Conservation (phyloP, 129 eudicot species). For the Flaveria sonorensis region DNA sequence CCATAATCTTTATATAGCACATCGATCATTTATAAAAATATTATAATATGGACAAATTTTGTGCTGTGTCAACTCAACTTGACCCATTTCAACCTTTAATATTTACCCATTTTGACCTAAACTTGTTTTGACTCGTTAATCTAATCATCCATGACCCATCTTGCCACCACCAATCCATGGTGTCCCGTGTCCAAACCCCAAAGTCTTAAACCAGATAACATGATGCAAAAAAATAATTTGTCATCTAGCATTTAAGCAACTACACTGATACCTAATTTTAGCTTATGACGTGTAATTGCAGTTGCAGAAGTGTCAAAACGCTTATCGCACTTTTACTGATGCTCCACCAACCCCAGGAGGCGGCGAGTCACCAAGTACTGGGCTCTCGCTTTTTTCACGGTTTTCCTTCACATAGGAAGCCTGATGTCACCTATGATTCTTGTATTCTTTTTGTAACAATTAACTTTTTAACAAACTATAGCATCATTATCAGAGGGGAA, state of each 20-base stretch:
- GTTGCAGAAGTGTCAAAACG: slow-evolving; percentile 93
- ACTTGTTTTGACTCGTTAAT: neutral
- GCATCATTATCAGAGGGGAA: slow-evolving; percentile 25
- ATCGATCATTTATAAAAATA: neutral
- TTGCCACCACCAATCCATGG: neutral
- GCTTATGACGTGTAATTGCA: slow-evolving; percentile 33
- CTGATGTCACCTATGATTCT: slow-evolving; percentile 9
- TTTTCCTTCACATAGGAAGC: slow-evolving; percentile 66
- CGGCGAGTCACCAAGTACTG: slow-evolving; percentile 57
- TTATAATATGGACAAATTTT: neutral
- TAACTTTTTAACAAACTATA: slow-evolving; percentile 7
- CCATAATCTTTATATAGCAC: neutral
- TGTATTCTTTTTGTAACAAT: slow-evolving; percentile 49
- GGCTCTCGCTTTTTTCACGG: slow-evolving; percentile 80
- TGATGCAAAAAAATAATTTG: neutral
- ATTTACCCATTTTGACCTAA: neutral
- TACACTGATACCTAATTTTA: slow-evolving; percentile 4
- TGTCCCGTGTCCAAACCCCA: neutral
- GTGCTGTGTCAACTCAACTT: neutral
- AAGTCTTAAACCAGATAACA: neutral
- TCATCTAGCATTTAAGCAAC: slow-evolving; percentile 14
- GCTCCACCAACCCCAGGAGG: slow-evolving; percentile 64
- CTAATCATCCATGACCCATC: neutral
- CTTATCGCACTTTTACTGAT: slow-evolving; percentile 64
- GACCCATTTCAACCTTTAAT: neutral